Evolutionary conservation across 1,139 yeast genomes (phyloP), one percentile per base, ranked within the genome.

Genomic region (Yamadazyma atmosphaerica): DNA sequence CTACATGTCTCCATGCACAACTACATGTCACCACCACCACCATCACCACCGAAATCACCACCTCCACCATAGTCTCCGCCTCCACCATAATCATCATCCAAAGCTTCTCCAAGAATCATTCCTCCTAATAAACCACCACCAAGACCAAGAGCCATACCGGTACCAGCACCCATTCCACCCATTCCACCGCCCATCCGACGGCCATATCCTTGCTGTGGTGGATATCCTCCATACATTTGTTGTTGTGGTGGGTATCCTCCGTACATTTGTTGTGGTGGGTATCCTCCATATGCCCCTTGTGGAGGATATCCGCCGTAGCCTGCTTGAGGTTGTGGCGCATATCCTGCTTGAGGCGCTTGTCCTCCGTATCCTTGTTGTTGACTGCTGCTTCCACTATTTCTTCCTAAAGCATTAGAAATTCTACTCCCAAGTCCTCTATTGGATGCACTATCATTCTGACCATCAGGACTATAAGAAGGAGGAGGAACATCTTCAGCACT

Each of bases 51-150:
- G 9, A 19, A 58, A 26, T 58, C 58, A 32, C 34, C 56, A 15
- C 55, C 61, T 37, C 54, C 56, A 16, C 51, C 41, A 31, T 54
- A 58, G 24, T 58, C 58, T 29, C 34, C 56, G 14, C 55, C 61
- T 37, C 54, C 56, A 17, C 52, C 41, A 34, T 51, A 51, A 8
- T 69, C 73, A 21, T 65, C 55, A 19, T 56, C 55, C 43, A 60
- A 61, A 4, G 68, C 72, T 17, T 66, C 62, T 31, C 65, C 77
- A 24, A 82, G 54, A 43, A 83, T 58, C 68, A 81, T 65, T 43
- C 94, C 95, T 41, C 94, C 95, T 5, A 86, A 61, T 40, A 86
- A 55, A 61, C 95, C 95, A 22, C 85, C 92, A 49, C 92, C 94
- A 0, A 81, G 83, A 50, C 95, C 95, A 55, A 83, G 59, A 21